Conservation (phyloP, 2,329 filamentous ascomycete species). For the Diaporthe helianthi region DNA sequence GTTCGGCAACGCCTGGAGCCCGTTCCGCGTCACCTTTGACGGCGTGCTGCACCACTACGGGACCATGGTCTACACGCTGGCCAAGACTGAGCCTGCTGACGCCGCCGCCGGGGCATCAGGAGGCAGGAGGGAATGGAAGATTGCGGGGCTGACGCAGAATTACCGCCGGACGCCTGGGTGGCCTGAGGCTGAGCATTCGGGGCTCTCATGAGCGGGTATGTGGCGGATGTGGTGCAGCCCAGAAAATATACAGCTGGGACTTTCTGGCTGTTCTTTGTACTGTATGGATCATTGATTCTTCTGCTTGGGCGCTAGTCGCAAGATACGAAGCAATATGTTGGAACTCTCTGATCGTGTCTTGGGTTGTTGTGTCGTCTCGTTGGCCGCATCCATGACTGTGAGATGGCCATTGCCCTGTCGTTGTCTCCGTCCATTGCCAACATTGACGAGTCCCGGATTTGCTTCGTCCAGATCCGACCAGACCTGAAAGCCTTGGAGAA, state of each 20-base stretch:
- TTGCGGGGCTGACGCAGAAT: conserved; percentile 30
- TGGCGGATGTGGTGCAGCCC: not conserved
- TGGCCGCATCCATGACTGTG: not conserved
- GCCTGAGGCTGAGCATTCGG: conserved; percentile 11
- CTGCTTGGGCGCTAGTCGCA: not conserved
- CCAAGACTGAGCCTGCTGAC: conserved; percentile 5
- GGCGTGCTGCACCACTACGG: conserved; percentile 33
- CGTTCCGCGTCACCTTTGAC: conserved; percentile 31
- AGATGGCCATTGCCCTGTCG: not conserved
- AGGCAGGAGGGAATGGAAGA: conserved; percentile 20
- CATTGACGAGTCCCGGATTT: not conserved
- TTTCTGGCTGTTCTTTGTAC: not conserved
- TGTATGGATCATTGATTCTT: conserved; percentile 3
- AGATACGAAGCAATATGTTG: conserved; percentile 4
- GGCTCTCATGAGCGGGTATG: not conserved
- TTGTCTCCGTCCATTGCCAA: not conserved
- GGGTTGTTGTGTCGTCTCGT: not conserved
- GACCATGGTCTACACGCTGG: conserved; percentile 32
- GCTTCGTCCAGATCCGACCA: conserved; percentile 20
- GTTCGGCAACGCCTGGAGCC: conserved; percentile 30
- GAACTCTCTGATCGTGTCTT: not conserved
- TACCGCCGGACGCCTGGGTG: conserved; percentile 32
- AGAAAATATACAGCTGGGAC: not conserved
- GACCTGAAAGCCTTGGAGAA: conserved; percentile 12
- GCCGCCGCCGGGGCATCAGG: not conserved